Evolutionary conservation across 345 rosid genomes (phyloP).

Genomic region (Gossypium stocksii): DNA sequence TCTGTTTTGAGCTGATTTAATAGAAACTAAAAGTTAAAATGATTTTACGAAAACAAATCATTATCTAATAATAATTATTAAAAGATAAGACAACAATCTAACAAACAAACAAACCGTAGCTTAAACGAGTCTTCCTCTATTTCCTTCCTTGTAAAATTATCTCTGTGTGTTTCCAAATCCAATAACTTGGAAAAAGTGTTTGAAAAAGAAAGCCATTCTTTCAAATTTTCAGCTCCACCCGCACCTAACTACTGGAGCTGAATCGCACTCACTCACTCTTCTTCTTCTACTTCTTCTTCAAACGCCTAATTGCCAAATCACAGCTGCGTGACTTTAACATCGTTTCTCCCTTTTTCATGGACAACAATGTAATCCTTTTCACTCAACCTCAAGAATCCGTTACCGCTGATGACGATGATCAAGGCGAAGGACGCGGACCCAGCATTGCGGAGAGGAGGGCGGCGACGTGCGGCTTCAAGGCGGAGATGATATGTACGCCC

Average conservation of each 20-base stretch:
- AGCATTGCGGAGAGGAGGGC: conserved; percentile 67
- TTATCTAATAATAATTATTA: too few species aligned
- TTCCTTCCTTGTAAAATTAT: background rate
- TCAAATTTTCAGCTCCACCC: background rate
- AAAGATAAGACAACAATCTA: too few species aligned
- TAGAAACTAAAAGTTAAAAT: too few species aligned
- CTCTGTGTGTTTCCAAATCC: too few species aligned
- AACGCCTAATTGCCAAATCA: background rate
- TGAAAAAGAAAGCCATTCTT: background rate
- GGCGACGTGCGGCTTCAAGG: conserved; percentile 48
- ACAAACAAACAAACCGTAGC: too few species aligned
- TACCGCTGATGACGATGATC: background rate
- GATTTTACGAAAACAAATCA: too few species aligned
- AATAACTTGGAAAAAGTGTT: too few species aligned
- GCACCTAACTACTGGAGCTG: background rate
- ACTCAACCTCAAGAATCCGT: background rate
- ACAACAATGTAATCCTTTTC: conserved; percentile 9
- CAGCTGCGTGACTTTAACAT: background rate
- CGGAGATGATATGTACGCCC: conserved; percentile 32
- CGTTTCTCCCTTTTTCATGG: background rate
- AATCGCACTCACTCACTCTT: background rate
- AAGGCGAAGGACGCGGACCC: background rate
- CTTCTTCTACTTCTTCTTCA: background rate
- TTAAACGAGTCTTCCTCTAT: background rate
- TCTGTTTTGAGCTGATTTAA: too few species aligned